phyloP scores from a whole-genome alignment of 257 asterid genomes.

The Fraxinus quadrangulata region DNA sequence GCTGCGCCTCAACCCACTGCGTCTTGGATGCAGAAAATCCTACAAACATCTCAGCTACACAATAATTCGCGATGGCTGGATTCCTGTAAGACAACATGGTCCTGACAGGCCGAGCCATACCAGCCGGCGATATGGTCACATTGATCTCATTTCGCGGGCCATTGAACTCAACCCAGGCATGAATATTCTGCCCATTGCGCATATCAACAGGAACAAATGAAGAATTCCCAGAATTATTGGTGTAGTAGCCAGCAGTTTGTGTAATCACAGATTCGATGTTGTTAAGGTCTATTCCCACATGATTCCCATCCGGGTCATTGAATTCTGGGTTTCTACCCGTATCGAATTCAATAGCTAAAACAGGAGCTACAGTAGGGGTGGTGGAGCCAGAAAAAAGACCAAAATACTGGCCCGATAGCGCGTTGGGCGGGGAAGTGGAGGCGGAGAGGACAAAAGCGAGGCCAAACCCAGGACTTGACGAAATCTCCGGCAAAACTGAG shows the following conservation, averaged over 20 bases:
- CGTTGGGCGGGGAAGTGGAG: slow-evolving; percentile 53
- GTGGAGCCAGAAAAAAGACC: slow-evolving; percentile 54
- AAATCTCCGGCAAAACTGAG: slow-evolving; percentile 62
- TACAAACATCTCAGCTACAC: slow-evolving; percentile 52
- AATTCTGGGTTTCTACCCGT: slow-evolving; percentile 71
- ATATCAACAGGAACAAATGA: slow-evolving; percentile 45
- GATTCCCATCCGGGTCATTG: slow-evolving; percentile 59
- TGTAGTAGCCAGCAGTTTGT: slow-evolving; percentile 53
- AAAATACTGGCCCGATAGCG: slow-evolving; percentile 59
- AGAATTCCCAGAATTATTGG: slow-evolving; percentile 15
- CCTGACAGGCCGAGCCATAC: slow-evolving; percentile 50
- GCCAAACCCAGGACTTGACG: slow-evolving; percentile 80
- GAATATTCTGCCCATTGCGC: slow-evolving; percentile 68
- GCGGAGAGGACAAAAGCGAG: slow-evolving; percentile 70
- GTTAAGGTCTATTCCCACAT: slow-evolving; percentile 68
- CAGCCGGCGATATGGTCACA: slow-evolving; percentile 68
- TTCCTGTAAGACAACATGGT: slow-evolving; percentile 41
- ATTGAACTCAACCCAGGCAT: slow-evolving; percentile 73
- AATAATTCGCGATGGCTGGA: slow-evolving; percentile 49
- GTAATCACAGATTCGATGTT: slow-evolving; percentile 39
- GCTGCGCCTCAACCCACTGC: background rate
- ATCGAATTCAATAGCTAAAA: slow-evolving; percentile 72
- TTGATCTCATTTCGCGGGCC: slow-evolving; percentile 61
- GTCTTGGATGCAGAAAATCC: slow-evolving; percentile 81
- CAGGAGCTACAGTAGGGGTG: slow-evolving; percentile 47